Conservation (phyloP, 345 rosid species). For the Bruguiera parviflora region DNA sequence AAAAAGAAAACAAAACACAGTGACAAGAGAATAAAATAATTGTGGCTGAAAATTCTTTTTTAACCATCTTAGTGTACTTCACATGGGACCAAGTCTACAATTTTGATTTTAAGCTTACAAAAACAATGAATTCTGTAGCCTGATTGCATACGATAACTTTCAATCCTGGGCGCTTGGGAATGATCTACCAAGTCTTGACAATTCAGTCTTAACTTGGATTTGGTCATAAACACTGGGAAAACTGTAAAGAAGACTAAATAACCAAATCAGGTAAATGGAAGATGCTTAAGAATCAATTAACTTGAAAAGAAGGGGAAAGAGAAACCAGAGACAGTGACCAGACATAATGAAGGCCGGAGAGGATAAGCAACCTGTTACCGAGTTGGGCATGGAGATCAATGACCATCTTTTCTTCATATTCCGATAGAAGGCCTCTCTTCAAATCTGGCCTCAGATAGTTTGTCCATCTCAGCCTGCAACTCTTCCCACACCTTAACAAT, state of each 20-base stretch:
- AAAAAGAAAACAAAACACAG: background rate
- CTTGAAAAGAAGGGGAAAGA: background rate
- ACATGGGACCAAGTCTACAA: background rate
- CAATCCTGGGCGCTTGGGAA: background rate
- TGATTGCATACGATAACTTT: too few relatives aligned
- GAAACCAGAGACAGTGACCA: background rate
- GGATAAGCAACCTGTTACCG: constrained; percentile 68
- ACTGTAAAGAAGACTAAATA: background rate
- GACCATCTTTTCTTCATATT: constrained; percentile 78
- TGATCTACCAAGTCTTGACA: background rate
- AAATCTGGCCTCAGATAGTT: constrained; percentile 90
- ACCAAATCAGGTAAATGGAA: constrained; percentile 3
- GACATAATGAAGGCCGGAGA: background rate
- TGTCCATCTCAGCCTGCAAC: constrained; percentile 93
- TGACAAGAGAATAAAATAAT: background rate
- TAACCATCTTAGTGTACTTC: background rate
- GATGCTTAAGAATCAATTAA: background rate
- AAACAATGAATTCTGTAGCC: too few relatives aligned
- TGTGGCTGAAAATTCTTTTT: background rate
- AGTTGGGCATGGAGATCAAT: constrained; percentile 92
- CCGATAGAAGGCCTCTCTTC: constrained; percentile 87
- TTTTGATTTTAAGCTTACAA: too few relatives aligned
- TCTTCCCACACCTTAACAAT: constrained; percentile 86
- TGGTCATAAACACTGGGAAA: background rate
- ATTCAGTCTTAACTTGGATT: background rate